These are phyloP conservation scores for Cardiospermum halicacabum DNA, from an alignment of 345 rosid species.

Conservation along the genomic window DNA sequence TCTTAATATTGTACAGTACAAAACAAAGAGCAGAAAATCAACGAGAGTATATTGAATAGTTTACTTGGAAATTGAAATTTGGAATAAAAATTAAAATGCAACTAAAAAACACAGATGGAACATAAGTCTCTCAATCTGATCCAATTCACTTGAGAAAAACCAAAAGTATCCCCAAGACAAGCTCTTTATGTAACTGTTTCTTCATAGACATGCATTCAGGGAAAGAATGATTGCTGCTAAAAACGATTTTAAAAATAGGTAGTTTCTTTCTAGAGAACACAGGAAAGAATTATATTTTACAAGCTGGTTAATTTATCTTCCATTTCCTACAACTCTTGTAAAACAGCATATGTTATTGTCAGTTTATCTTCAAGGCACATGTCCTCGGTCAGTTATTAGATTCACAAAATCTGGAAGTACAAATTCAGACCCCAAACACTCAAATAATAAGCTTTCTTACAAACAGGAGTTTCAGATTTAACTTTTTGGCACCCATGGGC, in stretches of 20 bases:
- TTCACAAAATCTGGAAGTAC: conserved; percentile 6
- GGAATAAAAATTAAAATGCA: too few species aligned
- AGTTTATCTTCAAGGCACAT: background rate
- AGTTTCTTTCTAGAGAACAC: background rate
- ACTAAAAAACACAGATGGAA: background rate
- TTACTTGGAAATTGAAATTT: too few species aligned
- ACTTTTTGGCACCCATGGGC: conserved; percentile 51
- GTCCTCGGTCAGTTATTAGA: conserved; percentile 8
- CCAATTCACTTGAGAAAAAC: background rate
- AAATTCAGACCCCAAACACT: conserved; percentile 23
- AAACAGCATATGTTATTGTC: background rate
- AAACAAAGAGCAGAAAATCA: background rate
- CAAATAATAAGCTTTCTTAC: conserved; percentile 43
- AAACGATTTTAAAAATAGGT: background rate
- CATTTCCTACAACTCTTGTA: background rate
- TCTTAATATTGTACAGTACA: too few species aligned
- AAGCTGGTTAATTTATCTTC: background rate
- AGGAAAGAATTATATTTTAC: background rate
- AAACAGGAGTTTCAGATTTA: conserved; percentile 49
- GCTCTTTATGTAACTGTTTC: background rate
- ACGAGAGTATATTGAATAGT: background rate
- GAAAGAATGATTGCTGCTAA: background rate
- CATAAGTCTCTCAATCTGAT: background rate
- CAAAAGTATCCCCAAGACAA: background rate
- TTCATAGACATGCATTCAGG: background rate